These are phyloP conservation scores for Escallonia rubra DNA, from an alignment of 129 eudicot genomes.

Conservation along the genomic window DNA sequence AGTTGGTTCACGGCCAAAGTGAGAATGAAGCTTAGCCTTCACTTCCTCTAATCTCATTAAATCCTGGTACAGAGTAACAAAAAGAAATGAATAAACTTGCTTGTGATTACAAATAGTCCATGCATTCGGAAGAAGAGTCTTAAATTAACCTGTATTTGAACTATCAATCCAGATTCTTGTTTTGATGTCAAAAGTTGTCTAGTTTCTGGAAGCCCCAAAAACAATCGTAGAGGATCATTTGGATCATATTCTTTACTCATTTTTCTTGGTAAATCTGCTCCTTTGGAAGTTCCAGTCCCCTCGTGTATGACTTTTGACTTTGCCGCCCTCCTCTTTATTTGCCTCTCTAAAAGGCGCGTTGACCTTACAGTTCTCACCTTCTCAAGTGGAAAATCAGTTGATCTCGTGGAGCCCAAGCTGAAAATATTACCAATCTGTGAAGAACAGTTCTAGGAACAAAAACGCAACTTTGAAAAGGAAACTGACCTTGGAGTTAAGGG, in stretches of 20 bases:
- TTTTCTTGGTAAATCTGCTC: conserved; percentile 22
- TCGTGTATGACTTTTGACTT: conserved; percentile 39
- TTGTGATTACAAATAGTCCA: background rate
- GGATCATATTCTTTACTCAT: conserved; percentile 35
- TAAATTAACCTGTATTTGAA: conserved; percentile 60
- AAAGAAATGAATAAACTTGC: background rate
- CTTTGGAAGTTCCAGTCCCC: conserved; percentile 29
- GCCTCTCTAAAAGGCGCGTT: conserved; percentile 75
- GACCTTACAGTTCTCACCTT: conserved; percentile 66
- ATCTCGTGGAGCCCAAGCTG: conserved; percentile 37
- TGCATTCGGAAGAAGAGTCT: background rate
- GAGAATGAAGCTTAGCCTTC: conserved; percentile 43
- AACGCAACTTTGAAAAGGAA: background rate
- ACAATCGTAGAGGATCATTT: conserved; percentile 67
- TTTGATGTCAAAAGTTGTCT: conserved; percentile 60
- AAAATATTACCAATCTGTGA: conserved; percentile 18
- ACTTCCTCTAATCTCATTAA: conserved; percentile 56
- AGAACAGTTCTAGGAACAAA: background rate
- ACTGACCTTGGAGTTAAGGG: conserved; percentile 39
- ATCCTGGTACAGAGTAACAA: conserved; percentile 33
- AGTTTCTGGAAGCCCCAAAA: conserved; percentile 63
- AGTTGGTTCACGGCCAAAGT: conserved; percentile 82
- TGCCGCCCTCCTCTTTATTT: conserved; percentile 57
- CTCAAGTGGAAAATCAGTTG: conserved; percentile 23
- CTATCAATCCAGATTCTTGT: conserved; percentile 71